Evolutionary conservation across 2,329 filamentous ascomycete species (phyloP).

Genomic region (Penicillium digitatum): DNA sequence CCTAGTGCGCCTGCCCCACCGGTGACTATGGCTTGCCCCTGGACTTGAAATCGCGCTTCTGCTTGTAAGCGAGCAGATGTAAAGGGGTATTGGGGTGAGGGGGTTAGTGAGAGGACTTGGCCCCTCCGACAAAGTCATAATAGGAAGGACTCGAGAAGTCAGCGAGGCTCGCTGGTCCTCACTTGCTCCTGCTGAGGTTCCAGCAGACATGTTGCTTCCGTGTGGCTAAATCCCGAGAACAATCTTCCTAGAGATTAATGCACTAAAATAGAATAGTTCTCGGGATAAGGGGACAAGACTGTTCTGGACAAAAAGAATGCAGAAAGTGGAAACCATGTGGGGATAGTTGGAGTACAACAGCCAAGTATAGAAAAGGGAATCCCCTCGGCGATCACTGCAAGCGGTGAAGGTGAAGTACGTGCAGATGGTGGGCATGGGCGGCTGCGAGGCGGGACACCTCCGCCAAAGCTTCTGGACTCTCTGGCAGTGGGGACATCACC

Average conservation of each 20-base stretch:
- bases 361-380: not conserved
- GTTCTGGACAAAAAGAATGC: too few relatives aligned
- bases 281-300: not conserved
- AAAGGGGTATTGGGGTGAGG: conserved; percentile 9
- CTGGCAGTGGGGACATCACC: not conserved
- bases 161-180: conserved; percentile 3
- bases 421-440: not conserved
- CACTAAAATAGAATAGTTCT: not conserved
- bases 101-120: conserved; percentile 4
- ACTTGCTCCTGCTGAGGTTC: not conserved
- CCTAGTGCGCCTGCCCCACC: conserved; percentile 64
- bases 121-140: conserved; percentile 20
- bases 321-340: not conserved
- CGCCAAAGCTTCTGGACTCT: not conserved
- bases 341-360: not conserved
- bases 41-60: conserved; percentile 19
- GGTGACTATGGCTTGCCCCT: conserved; percentile 47
- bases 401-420: not conserved
- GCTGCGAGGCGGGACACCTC: conserved; percentile 2
- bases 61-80: conserved; percentile 4
- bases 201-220: not conserved
- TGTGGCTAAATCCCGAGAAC: not conserved
- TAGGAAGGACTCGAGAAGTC: conserved; percentile 14
- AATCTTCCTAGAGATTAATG: not conserved
- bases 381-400: not conserved